Base-by-base conservation (phyloP, 2,329 filamentous ascomycete species). In the Cryphonectria naterciae region DNA sequence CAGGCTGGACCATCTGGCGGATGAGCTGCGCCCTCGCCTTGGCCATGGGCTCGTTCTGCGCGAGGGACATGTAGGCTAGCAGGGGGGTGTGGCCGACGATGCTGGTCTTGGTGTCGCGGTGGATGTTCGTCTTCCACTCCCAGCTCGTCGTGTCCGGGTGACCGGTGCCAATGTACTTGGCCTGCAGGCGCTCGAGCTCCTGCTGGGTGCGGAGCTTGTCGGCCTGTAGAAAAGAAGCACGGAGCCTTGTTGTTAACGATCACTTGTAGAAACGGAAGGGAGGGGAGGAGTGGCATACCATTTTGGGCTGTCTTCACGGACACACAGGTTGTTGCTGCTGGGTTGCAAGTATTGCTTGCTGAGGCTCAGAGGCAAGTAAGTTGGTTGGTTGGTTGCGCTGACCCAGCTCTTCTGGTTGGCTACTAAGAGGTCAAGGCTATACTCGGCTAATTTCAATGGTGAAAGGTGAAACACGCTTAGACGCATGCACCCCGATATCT, bases 201-300 rank as follows among this genome's bases (percentile, higher is more conserved):
- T 99, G 96, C 77, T 97, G 93, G 13, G 94, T 96, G 80, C 96
- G 95, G 75, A 99, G 92, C 84, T 99, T 99, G 85, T 99, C 96
- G 82, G 96, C 96, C 96, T 91, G 64, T 62, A 28, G 49, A 32
- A 67, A 22, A 4, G 39, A 2, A 32, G 10, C 13, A 17, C 10
- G 7, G 32, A 17, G 13, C 17, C 54, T 19, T 32, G 15, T 39
- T 17, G 10, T 22, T 56, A 35, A 60, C 60, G 25, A 37, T 2
- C 32, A 4, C n/a, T 58, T 13, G 54, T 39, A 10, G 46, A 19
- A 43, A 8, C 11, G 37, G 32, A 17, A n/a, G 19, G 46, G 43
- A 49, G 8, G 43, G 43, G 19, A 22, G 25, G 66, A 22, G 35
- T 2, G 39, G 15, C 70, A 28, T 61, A 72, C 70, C 70, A 72